These are phyloP conservation scores for Sutorius eximius DNA, from an alignment of 1,284 basidiomycete species.

Conservation along the genomic window DNA sequence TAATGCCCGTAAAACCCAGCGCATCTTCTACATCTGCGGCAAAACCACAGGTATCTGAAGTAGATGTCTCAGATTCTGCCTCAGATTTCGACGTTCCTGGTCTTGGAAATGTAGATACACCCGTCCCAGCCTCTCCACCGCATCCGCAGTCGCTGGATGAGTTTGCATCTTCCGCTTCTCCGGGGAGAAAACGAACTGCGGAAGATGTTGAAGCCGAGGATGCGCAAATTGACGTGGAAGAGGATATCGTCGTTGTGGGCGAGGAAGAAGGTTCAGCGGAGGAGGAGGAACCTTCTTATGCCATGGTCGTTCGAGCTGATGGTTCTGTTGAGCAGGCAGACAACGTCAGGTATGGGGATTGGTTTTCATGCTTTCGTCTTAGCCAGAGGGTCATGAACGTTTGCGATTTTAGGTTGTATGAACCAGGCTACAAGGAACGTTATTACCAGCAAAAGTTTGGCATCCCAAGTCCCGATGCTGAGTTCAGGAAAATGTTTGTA, in stretches of 20 bases:
- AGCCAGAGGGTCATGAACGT: constrained; percentile 16
- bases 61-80: constrained; percentile 33
- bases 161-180: constrained; percentile 19
- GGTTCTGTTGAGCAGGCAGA: constrained; percentile 93
- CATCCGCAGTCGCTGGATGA: constrained; percentile 26
- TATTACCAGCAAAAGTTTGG: constrained; percentile 97
- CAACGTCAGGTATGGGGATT: constrained; percentile 77
- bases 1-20: constrained; percentile 56
- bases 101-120: constrained; percentile 31
- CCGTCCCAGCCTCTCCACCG: constrained; percentile 8
- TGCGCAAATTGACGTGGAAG: constrained; percentile 40
- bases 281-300: constrained; percentile 44
- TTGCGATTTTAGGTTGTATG: constrained; percentile 69
- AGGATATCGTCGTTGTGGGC: constrained; percentile 43
- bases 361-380: neutral
- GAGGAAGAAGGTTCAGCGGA: constrained; percentile 50
- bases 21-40: constrained; percentile 25
- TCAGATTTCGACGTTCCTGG: constrained; percentile 41
- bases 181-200: constrained; percentile 69
- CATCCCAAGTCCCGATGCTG: constrained; percentile 67
- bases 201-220: constrained; percentile 63
- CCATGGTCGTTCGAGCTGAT: constrained; percentile 79
- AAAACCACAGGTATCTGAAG: constrained; percentile 24
- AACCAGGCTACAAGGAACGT: constrained; percentile 92
- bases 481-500: constrained; percentile 74